Evolutionary conservation across 352 stramenopile species (phyloP).

Genomic region (Phytopythium cucurbitacearum): DNA sequence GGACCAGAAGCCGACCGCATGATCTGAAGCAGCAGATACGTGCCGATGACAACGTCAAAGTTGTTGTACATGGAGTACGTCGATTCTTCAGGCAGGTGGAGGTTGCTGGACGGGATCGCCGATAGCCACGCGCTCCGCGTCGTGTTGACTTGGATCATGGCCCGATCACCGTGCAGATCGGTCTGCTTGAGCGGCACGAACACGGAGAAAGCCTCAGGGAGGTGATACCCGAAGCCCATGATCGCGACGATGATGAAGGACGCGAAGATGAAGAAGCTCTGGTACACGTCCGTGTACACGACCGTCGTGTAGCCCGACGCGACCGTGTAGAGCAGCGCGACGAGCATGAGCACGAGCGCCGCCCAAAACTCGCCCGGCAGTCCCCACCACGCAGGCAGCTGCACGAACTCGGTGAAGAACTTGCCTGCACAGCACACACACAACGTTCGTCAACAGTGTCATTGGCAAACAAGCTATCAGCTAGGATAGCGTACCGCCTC

Average conservation of each 20-base stretch:
- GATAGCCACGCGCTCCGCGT: constrained; percentile 47
- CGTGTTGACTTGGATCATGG: constrained; percentile 47
- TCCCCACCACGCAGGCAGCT: constrained; percentile 45
- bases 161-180: constrained; percentile 19
- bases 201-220: constrained; percentile 52
- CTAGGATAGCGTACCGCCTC: constrained; percentile 26
- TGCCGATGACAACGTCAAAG: constrained; percentile 46
- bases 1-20: constrained; percentile 70
- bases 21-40: constrained; percentile 58
- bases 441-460: not conserved
- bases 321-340: constrained; percentile 71
- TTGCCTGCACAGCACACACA: constrained; percentile 31
- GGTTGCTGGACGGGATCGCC: constrained; percentile 23
- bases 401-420: constrained; percentile 76
- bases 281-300: constrained; percentile 82
- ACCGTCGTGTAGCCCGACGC: constrained; percentile 67
- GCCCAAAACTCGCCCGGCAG: constrained; percentile 73
- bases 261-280: constrained; percentile 78
- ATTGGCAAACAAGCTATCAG: not conserved
- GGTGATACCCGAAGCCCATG: constrained; percentile 50
- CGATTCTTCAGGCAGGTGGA: constrained; percentile 35
- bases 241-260: constrained; percentile 62
- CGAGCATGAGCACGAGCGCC: constrained; percentile 52
- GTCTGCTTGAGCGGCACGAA: constrained; percentile 43
- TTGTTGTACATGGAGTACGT: constrained; percentile 80